Evolutionary conservation across 306 rosid genomes (phyloP), one percentile per base, ranked within the genome.

Genomic region (Trichosanthes truncata): DNA sequence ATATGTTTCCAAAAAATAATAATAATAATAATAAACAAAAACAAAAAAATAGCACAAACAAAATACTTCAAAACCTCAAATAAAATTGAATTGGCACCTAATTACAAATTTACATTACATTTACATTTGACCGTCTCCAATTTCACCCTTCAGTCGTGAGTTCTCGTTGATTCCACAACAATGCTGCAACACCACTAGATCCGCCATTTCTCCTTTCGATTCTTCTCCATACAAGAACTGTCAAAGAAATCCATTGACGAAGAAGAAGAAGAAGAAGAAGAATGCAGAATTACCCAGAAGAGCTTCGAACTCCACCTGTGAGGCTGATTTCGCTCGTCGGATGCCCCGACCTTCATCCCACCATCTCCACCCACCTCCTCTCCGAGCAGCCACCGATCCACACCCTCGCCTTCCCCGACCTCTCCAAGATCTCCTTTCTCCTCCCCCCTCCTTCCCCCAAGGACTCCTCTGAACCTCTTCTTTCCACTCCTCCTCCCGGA

Each of bases 261-360:
- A 61, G 67, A 40, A 46, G 66, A 26, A 45, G 78, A 41, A 12
- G 72, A 51, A n/a, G 14, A 63, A 15, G 45, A 73, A 55, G 45
- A 75, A 76, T 95, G 99, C 96, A 95, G 69, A 93, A 93, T 46
- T 95, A 91, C 56, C 97, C 99, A 4, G 99, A 95, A 65, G 99
- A 95, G 82, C 78, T 93, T 71, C 85, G 96, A 20, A 95, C 98
- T 48, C 99, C 99, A 7, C 99, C 99, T 38, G 89, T 93, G 86
- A 85, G 94, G 26, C 79, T 95, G 38, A 85, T 83, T 3, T 84
- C 99, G 5, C 78, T 92, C 35, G 91, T 91, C n/a, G 98, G 98
- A 0, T 91, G 89, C 79, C 80, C 97, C 1, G 96, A 95, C 56
- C 89, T 91, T 13, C 99, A 93, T 83, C 18, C 85, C 59, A 36